These are phyloP conservation scores for Tolypocladium cylindrosporum DNA, from an alignment of 2,329 filamentous ascomycete genomes.

Conservation along the genomic window DNA sequence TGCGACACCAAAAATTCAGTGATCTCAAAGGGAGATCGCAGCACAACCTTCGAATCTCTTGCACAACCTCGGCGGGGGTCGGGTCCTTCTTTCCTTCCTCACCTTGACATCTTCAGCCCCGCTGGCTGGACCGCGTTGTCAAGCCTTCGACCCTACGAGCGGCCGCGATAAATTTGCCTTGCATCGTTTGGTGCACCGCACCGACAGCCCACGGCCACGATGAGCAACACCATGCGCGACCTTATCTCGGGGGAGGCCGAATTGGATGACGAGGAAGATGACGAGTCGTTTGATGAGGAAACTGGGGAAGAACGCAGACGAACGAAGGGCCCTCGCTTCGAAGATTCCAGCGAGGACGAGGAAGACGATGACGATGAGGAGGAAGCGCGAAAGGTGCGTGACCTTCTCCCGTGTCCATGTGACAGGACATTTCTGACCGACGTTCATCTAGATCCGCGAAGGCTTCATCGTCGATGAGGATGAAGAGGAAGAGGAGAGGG, in stretches of 20 bases:
- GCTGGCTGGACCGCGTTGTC: background rate
- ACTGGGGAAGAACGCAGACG: slow-evolving; percentile 47
- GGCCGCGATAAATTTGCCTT: background rate
- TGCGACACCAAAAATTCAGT: slow-evolving; percentile 15
- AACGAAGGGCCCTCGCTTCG: slow-evolving; percentile 33
- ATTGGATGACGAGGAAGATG: slow-evolving; percentile 76
- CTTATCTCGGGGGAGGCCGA: slow-evolving; percentile 80
- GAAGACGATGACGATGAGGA: slow-evolving; percentile 89
- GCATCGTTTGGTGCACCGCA: background rate
- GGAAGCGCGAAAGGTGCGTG: slow-evolving; percentile 61
- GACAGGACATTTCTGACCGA: slow-evolving; percentile 3
- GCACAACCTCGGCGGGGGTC: slow-evolving; percentile 1
- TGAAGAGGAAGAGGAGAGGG: slow-evolving; percentile 62
- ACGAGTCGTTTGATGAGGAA: slow-evolving; percentile 73
- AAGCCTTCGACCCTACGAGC: background rate
- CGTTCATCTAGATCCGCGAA: slow-evolving; percentile 59
- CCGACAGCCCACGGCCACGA: slow-evolving; percentile 24
- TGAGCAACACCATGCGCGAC: slow-evolving; percentile 59
- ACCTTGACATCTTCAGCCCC: background rate
- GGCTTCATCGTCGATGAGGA: slow-evolving; percentile 78
- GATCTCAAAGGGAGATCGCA: slow-evolving; percentile 7
- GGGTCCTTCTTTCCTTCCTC: background rate
- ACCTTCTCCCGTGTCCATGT: background rate
- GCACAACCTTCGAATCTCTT: slow-evolving; percentile 3
- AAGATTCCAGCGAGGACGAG: slow-evolving; percentile 87